Evolutionary conservation across 306 rosid species (phyloP).

Genomic region (Prunus campanulata): DNA sequence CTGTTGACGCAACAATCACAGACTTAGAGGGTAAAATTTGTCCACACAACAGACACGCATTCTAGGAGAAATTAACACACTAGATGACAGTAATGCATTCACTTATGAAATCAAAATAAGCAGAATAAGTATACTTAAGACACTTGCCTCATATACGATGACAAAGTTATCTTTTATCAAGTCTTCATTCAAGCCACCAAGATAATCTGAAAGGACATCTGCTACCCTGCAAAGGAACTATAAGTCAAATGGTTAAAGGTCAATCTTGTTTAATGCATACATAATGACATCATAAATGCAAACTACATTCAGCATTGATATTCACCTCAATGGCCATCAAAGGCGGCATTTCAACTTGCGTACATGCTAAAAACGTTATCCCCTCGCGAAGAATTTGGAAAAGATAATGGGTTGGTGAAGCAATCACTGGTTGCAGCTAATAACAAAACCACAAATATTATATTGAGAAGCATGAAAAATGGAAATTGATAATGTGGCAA

Average conservation of each 20-base stretch:
- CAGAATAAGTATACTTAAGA: neutral
- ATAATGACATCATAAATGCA: neutral
- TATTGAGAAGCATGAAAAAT: neutral
- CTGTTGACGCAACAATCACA: neutral
- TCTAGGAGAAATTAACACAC: conserved; percentile 1
- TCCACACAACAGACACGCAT: neutral
- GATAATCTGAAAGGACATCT: conserved; percentile 82
- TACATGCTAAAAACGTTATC: conserved; percentile 90
- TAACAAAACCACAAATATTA: conserved; percentile 1
- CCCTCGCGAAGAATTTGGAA: conserved; percentile 90
- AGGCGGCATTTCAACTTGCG: conserved; percentile 98
- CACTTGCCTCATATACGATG: conserved; percentile 78
- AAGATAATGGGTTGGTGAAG: conserved; percentile 95
- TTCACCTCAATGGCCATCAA: conserved; percentile 92
- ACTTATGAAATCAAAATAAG: conserved; percentile 6
- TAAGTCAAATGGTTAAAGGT: conserved; percentile 38
- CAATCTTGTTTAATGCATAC: neutral
- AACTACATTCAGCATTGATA: neutral
- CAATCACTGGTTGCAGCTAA: conserved; percentile 84
- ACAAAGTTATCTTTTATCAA: conserved; percentile 81
- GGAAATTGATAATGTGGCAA: neutral
- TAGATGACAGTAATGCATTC: neutral
- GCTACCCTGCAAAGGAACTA: conserved; percentile 99
- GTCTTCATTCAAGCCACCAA: conserved; percentile 90
- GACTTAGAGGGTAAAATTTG: neutral